Evolutionary conservation across 805 yeast species (phyloP).

Genomic region (Blastobotrys parvus): DNA sequence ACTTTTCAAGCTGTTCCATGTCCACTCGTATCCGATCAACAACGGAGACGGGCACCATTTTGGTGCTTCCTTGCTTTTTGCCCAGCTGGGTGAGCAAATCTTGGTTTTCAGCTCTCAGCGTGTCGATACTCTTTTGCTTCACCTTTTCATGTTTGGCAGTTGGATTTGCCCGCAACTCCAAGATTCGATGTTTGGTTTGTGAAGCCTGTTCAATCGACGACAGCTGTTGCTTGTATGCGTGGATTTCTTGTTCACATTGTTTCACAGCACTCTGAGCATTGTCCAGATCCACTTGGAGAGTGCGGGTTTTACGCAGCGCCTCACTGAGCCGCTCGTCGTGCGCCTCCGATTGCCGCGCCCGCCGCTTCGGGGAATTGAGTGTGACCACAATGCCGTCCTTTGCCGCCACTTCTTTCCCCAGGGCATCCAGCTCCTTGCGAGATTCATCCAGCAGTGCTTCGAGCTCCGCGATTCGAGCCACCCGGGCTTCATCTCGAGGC

Average conservation of each 20-base stretch:
- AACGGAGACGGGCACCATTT: slow-evolving; percentile 49
- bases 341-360: slow-evolving; percentile 5
- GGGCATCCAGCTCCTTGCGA: slow-evolving; percentile 40
- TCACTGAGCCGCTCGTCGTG: slow-evolving; percentile 10
- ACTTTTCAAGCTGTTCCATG: slow-evolving; percentile 30
- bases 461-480: slow-evolving; percentile 28
- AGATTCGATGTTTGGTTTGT: slow-evolving; percentile 31
- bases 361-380: slow-evolving; percentile 11
- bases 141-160: slow-evolving; percentile 51
- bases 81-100: slow-evolving; percentile 33
- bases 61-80: slow-evolving; percentile 17
- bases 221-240: slow-evolving; percentile 15
- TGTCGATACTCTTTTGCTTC: slow-evolving; percentile 42
- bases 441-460: slow-evolving; percentile 48
- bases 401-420: slow-evolving; percentile 33
- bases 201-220: slow-evolving; percentile 13
- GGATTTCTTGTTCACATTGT: slow-evolving; percentile 17
- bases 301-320: slow-evolving; percentile 8
- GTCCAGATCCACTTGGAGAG: slow-evolving; percentile 17
- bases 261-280: slow-evolving; percentile 6
- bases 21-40: slow-evolving; percentile 57
- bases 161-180: slow-evolving; percentile 64
- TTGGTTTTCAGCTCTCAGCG: slow-evolving; percentile 50
- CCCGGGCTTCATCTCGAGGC: slow-evolving; percentile 14
- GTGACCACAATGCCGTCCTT: slow-evolving; percentile 19